Base-by-base conservation (phyloP, 2,329 filamentous ascomycete genomes). In the Pseudogymnoascus sp. region DNA sequence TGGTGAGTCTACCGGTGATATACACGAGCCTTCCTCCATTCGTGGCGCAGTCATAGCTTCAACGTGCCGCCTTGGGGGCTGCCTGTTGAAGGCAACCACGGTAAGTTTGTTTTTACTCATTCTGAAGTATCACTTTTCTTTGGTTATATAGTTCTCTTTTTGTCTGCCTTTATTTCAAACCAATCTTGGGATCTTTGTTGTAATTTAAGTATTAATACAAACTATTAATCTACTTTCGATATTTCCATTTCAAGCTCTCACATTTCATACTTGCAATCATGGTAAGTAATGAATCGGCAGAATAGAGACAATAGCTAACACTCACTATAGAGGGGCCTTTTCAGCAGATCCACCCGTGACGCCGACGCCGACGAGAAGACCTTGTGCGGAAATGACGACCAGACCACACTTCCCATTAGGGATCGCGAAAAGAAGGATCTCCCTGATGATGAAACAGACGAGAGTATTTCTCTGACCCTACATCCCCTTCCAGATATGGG, bases 401-500 rank as follows among this genome's bases (percentile, higher is more conserved):
- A 54, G 33, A 54, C 28, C 16, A 33, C 25, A 33, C 47, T 54
- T 20, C 28, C 47, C 12, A 6, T 33, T n/a, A 30, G 43, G 22
- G 25, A 50, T 25, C 47, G 47, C 47, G 8, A 33, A 54, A 54
- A 54, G 47, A 2, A 25, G 8, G 28, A 33, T 6, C 28, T 7
- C n/a, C 47, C 33, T 20, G 47, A 33, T 20, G 47, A 54, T 33
- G 47, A 54, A 54, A 12, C 47, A 6, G 47, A 20, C 16, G 9
- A 54, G 12, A 18, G n/a, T 14, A n/a, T 54, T 33, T 59, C 60
- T 60, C 36, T 74, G 22, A 64, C 65, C 4, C 71, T 81, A 5
- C 75, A 81, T 58, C 73, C 77, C 0, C 62, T 80, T 3, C 65
- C 72, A 0, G 66, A 68, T 2, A 65, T 68, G 2, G 71, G 78